Base-by-base conservation (phyloP, 164 flowering plant genomes). In the Pachysandra terminalis region DNA sequence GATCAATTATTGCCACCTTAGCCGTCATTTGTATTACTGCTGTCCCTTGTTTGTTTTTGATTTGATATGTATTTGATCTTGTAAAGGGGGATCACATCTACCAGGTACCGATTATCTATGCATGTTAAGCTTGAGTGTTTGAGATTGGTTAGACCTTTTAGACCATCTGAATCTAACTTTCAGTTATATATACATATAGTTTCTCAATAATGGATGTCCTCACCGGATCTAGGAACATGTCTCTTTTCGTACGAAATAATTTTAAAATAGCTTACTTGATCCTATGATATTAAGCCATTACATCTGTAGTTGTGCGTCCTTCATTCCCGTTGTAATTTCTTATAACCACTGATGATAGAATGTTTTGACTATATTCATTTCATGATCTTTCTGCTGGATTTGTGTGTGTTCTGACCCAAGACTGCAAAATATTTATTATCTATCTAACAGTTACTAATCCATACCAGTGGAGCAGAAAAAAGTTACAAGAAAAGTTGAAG, bases 1-100 rank as follows among this genome's bases (percentile, higher is more conserved):
- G 84, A 77, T 85, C 96, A 25, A 60, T 87, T 54, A 64, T 90
- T 78, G 85, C 96, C 69, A 85, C 90, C 72, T 7, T 86, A 75
- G 84, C 91, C 56, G 69, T 88, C 56, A 68, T 87, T 73, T 77
- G 84, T 78, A 73, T 84, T 69, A 77, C 82, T 61, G 74, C 71
- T 67, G 84, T 74, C 22, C 75, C 94, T 35, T 70, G 81, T 71
- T 59, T 91, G 68, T 78, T 88, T 28, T 68, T 89, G 69, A 75
- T 90, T 45, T 87, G 73, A 86, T 15, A 64, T 48, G 21, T 27
- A 5, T 61, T 19, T 37, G 32, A 61, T 63, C n/a, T 24, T 21
- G 58, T 27, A 53, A 5, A 15, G 45, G n/a, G 15, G 35, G 9
- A 15, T 54, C 24, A 0, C 55, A 32, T 57, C 28, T 45, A 15